A percentile compares a stretch with the other conserved stretches of the same genome.
phyloP scores from a whole-genome alignment of 805 yeast species.

The Wickerhamiella hasegawae region DNA sequence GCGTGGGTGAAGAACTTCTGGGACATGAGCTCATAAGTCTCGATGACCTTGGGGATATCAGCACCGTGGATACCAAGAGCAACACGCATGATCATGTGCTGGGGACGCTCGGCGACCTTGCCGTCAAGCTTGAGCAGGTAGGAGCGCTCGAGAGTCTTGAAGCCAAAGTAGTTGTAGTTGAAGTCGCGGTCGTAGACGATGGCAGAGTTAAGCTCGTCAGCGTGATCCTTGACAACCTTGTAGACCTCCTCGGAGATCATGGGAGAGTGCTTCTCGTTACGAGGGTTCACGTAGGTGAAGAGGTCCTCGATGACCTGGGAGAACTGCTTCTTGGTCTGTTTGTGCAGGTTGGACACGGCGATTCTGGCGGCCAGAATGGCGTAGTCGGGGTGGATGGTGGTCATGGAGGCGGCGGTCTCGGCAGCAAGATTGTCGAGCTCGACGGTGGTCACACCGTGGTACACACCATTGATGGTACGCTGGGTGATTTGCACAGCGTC shows the following conservation, averaged over 20 bases:
- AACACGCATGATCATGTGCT: constrained; percentile 78
- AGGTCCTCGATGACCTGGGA: constrained; percentile 61
- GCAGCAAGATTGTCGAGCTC: constrained; percentile 79
- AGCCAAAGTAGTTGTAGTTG: constrained; percentile 69
- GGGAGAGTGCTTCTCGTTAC: constrained; percentile 50
- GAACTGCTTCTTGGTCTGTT: constrained; percentile 79
- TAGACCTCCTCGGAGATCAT: constrained; percentile 56
- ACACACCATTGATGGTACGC: constrained; percentile 87
- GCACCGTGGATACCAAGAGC: constrained; percentile 77
- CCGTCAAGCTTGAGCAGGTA: constrained; percentile 55
- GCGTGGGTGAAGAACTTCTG: constrained; percentile 81
- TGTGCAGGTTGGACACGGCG: constrained; percentile 86
- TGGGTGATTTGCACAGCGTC: constrained; percentile 95
- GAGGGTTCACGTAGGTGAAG: constrained; percentile 67
- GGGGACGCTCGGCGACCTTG: constrained; percentile 77
- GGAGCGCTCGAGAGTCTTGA: constrained; percentile 81
- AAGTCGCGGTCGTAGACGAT: constrained; percentile 67
- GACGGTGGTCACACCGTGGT: constrained; percentile 89
- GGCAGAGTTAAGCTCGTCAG: constrained; percentile 53
- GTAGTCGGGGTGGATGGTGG: constrained; percentile 95
- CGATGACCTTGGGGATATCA: constrained; percentile 47
- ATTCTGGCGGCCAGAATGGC: constrained; percentile 91
- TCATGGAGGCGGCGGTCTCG: constrained; percentile 95
- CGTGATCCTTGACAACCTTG: constrained; percentile 45
- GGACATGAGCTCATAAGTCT: constrained; percentile 82